A percentile compares a stretch with the other conserved stretches of the same genome.
phyloP scores from a whole-genome alignment of 2,329 filamentous ascomycete species.

The Mycocentrospora acerina region DNA sequence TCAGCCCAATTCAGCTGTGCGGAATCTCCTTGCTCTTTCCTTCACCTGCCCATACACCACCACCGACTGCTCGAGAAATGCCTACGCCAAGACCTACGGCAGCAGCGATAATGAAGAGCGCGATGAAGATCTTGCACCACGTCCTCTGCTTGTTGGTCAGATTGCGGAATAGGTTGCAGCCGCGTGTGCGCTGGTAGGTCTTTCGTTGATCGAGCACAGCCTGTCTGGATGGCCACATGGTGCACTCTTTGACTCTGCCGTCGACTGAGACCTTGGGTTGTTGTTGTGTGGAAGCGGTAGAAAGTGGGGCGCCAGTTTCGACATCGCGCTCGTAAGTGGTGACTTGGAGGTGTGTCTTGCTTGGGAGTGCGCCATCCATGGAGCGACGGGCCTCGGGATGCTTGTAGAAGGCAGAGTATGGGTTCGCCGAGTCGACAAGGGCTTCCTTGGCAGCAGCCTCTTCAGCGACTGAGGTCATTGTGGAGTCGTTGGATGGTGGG shows the following conservation, averaged over 20 bases:
- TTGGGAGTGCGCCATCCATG: slow-evolving; percentile 36
- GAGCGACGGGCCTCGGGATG: slow-evolving; percentile 48
- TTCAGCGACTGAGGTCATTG: slow-evolving; percentile 36
- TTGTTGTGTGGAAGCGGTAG: slow-evolving; percentile 42
- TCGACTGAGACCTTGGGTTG: slow-evolving; percentile 44
- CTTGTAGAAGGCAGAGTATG: slow-evolving; percentile 52
- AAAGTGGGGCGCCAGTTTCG: slow-evolving; percentile 37
- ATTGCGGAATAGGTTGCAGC: slow-evolving; percentile 45
- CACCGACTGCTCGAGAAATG: slow-evolving; percentile 52
- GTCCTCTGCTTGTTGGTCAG: slow-evolving; percentile 48
- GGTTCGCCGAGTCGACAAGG: slow-evolving; percentile 40
- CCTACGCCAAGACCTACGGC: slow-evolving; percentile 52
- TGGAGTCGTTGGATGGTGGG: slow-evolving; percentile 36
- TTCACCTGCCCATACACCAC: slow-evolving; percentile 47
- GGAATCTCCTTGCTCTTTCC: slow-evolving; percentile 41
- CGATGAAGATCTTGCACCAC: slow-evolving; percentile 48
- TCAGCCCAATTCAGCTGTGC: slow-evolving; percentile 17
- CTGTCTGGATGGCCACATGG: slow-evolving; percentile 54
- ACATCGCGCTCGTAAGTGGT: slow-evolving; percentile 44
- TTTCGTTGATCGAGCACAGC: slow-evolving; percentile 48
- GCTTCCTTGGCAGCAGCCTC: slow-evolving; percentile 32
- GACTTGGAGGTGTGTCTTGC: slow-evolving; percentile 37
- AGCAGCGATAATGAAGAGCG: slow-evolving; percentile 47
- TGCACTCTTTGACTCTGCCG: slow-evolving; percentile 49
- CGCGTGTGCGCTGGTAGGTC: slow-evolving; percentile 40